These are phyloP conservation scores for Clavispora fructus DNA, from an alignment of 805 yeast species.

Conservation along the genomic window DNA sequence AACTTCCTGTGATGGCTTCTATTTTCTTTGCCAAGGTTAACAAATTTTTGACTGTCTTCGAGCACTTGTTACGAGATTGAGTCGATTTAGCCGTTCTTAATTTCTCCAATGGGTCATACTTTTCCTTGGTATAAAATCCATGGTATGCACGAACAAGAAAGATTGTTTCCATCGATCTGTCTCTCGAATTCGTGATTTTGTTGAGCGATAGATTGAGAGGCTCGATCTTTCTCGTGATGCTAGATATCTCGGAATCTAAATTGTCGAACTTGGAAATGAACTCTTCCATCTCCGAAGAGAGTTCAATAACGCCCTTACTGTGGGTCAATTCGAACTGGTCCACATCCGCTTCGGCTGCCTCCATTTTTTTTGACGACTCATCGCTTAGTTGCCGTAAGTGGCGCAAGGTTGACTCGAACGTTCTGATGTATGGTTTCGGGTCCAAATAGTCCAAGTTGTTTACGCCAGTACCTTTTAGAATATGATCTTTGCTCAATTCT, in stretches of 20 bases:
- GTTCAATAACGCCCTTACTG: slow-evolving; percentile 55
- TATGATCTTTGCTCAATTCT: slow-evolving; percentile 66
- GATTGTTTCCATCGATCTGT: slow-evolving; percentile 66
- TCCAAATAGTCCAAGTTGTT: slow-evolving; percentile 58
- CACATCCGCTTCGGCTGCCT: slow-evolving; percentile 51
- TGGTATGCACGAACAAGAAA: slow-evolving; percentile 73
- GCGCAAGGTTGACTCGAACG: slow-evolving; percentile 79
- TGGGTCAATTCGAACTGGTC: slow-evolving; percentile 60
- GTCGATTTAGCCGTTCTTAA: slow-evolving; percentile 44
- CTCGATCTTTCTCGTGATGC: slow-evolving; percentile 53
- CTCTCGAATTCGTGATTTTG: slow-evolving; percentile 64
- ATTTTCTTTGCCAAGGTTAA: slow-evolving; percentile 61
- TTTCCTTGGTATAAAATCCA: slow-evolving; percentile 59
- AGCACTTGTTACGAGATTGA: slow-evolving; percentile 61
- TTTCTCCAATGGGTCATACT: slow-evolving; percentile 51
- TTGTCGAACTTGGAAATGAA: slow-evolving; percentile 44
- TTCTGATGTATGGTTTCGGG: slow-evolving; percentile 91
- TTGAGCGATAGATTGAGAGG: slow-evolving; percentile 69
- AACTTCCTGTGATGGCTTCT: slow-evolving; percentile 28
- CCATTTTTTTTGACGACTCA: slow-evolving; percentile 49
- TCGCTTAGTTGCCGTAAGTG: slow-evolving; percentile 60
- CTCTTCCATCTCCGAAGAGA: slow-evolving; percentile 43
- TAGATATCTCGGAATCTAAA: slow-evolving; percentile 49
- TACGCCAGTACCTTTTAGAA: slow-evolving; percentile 45
- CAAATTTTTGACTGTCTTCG: slow-evolving; percentile 61